A percentile compares a stretch with the other conserved stretches of the same genome.
These are phyloP conservation scores for Coemansia sp. DNA, from an alignment of 192 early-diverging fungal genomes.

Conservation along the genomic window DNA sequence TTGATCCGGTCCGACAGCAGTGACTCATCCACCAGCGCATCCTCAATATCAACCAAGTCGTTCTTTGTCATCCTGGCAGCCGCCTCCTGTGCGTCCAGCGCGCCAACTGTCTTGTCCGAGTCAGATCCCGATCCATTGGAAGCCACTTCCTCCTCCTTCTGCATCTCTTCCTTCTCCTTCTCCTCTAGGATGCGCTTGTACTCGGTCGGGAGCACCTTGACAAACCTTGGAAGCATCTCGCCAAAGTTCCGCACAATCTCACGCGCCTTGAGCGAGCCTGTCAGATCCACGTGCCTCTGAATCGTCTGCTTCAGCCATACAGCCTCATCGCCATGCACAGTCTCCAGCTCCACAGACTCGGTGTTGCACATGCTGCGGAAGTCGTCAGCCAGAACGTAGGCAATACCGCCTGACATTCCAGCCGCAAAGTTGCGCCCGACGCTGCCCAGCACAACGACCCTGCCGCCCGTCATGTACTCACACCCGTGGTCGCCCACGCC, in stretches of 20 bases:
- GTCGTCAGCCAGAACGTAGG: constrained; percentile 79
- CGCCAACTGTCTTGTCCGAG: constrained; percentile 40
- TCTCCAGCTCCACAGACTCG: constrained; percentile 89
- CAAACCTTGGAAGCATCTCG: constrained; percentile 71
- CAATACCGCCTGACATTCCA: constrained; percentile 97
- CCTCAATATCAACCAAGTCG: constrained; percentile 82
- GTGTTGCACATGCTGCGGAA: constrained; percentile 78
- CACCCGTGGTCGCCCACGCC: constrained; percentile 98
- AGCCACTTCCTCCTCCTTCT: neutral
- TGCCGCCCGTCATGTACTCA: constrained; percentile 99
- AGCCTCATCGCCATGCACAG: constrained; percentile 75
- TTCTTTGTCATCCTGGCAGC: neutral
- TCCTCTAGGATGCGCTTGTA: constrained; percentile 79
- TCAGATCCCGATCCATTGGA: constrained; percentile 11
- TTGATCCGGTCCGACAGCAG: constrained; percentile 65
- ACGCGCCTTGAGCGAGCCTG: constrained; percentile 77
- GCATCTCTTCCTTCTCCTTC: constrained; percentile 58
- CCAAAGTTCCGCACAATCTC: constrained; percentile 69
- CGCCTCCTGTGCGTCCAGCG: constrained; percentile 12
- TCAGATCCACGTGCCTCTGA: constrained; percentile 76
- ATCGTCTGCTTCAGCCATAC: constrained; percentile 72
- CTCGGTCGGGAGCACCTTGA: constrained; percentile 93
- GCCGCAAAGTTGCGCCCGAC: constrained; percentile 98
- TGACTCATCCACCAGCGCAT: constrained; percentile 77
- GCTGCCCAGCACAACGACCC: constrained; percentile 81